Conservation (phyloP, 352 stramenopile species). For the Globisporangium cederbergense region DNA sequence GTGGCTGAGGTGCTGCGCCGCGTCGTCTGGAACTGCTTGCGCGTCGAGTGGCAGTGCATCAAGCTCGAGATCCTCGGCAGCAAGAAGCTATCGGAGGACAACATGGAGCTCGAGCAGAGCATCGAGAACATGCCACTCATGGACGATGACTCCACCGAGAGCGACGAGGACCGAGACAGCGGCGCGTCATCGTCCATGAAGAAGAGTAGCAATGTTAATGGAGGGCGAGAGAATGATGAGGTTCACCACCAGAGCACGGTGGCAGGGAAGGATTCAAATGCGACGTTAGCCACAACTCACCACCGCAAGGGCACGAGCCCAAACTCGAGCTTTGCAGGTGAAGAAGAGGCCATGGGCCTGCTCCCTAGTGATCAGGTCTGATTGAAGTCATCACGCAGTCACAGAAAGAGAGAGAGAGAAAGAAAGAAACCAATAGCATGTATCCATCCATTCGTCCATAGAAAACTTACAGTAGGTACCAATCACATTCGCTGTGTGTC, state of each 20-base stretch:
- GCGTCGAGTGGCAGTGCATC: constrained; percentile 91
- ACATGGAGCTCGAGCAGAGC: constrained; percentile 39
- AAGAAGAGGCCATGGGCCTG: constrained; percentile 17
- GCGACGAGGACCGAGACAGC: constrained; percentile 21
- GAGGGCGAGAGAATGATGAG: constrained; percentile 6
- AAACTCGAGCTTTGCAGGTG: constrained; percentile 17
- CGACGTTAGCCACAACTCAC: constrained; percentile 7
- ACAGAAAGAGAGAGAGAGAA: no score
- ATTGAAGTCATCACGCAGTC: not conserved
- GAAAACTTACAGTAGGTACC: constrained; percentile 3
- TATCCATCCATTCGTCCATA: constrained; percentile 12
- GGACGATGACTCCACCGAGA: constrained; percentile 21
- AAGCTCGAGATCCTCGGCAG: constrained; percentile 63
- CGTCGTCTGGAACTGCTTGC: constrained; percentile 92
- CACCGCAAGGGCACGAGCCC: constrained; percentile 20
- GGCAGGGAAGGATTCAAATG: not conserved
- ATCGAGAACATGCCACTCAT: constrained; percentile 54
- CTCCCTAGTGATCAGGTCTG: constrained; percentile 12
- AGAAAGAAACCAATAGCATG: not conserved
- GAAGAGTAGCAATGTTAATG: not conserved
- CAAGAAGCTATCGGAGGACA: constrained; percentile 58
- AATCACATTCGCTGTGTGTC: not conserved
- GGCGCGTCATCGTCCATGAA: not conserved
- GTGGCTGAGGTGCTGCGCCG: constrained; percentile 91
- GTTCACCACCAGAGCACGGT: not conserved